Percentiles rank a stretch among this genome's conserved stretches.
Conservation (phyloP, 108 stramenopile species). For the Poteriospumella lacustris region DNA sequence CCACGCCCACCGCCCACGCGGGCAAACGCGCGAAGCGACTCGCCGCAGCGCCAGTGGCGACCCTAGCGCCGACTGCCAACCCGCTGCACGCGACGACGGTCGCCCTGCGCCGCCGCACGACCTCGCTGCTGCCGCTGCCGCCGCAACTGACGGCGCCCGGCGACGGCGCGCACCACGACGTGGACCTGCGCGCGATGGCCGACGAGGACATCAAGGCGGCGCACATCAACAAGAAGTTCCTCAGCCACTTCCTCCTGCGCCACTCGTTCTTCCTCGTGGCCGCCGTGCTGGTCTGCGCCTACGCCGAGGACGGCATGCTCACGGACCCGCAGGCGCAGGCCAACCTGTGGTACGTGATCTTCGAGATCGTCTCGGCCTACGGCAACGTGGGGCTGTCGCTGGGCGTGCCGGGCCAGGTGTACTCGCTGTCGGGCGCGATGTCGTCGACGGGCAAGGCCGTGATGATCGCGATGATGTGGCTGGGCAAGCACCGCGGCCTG, state of each 20-base stretch:
- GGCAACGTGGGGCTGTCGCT: conserved; percentile 24
- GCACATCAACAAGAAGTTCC: too few species aligned
- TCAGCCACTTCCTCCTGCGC: background rate
- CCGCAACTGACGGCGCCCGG: too few species aligned
- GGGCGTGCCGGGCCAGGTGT: conserved; percentile 13
- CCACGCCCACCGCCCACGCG: too few species aligned
- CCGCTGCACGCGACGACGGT: too few species aligned
- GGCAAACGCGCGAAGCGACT: too few species aligned
- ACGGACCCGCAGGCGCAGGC: background rate
- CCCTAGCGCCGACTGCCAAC: too few species aligned
- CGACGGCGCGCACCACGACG: too few species aligned
- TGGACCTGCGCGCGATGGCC: too few species aligned
- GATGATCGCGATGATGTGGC: conserved; percentile 1
- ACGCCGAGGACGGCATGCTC: background rate
- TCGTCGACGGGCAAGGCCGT: background rate
- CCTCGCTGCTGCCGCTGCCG: too few species aligned
- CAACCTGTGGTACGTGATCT: conserved; percentile 21
- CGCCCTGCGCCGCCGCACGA: too few species aligned
- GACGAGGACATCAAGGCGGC: too few species aligned
- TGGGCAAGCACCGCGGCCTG: conserved; percentile 13
- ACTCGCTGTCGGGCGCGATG: background rate
- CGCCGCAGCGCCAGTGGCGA: too few species aligned
- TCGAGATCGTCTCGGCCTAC: conserved; percentile 31
- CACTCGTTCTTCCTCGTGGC: background rate
- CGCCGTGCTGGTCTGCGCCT: background rate